These are phyloP conservation scores for Geotrichum bryndzae DNA, from an alignment of 1,139 yeast genomes.

Conservation along the genomic window DNA sequence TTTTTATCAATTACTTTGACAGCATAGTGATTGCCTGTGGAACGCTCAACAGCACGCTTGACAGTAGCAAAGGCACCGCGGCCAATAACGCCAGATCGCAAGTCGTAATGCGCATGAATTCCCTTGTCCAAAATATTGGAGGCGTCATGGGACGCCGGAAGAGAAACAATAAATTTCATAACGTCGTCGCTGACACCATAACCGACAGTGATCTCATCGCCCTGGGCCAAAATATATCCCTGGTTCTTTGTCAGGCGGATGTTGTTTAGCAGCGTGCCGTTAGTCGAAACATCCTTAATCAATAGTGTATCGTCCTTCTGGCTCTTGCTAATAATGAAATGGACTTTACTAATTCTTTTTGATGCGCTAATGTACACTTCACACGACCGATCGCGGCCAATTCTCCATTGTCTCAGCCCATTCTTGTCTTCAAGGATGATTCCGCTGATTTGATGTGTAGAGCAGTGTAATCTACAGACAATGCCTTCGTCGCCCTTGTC, in stretches of 20 bases:
- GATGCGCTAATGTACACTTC: conserved; percentile 61
- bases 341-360: conserved; percentile 65
- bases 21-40: conserved; percentile 80
- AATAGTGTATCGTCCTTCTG: conserved; percentile 22
- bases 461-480: conserved; percentile 12
- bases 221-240: conserved; percentile 77
- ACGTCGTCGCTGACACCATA: conserved; percentile 79
- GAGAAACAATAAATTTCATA: conserved; percentile 64
- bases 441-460: conserved; percentile 13
- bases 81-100: conserved; percentile 80
- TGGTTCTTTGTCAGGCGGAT: conserved; percentile 68
- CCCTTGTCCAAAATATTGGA: conserved; percentile 24
- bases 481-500: conserved; percentile 2
- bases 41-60: conserved; percentile 78
- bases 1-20: conserved; percentile 82
- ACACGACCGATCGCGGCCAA: conserved; percentile 65
- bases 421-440: conserved; percentile 11
- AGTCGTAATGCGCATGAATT: conserved; percentile 66
- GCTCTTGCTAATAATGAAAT: conserved; percentile 46
- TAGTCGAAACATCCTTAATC: conserved; percentile 46
- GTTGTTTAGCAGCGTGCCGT: conserved; percentile 84
- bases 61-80: conserved; percentile 98
- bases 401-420: conserved; percentile 87
- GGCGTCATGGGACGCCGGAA: conserved; percentile 32
- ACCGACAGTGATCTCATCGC: conserved; percentile 88